Conservation (phyloP, 345 rosid species). For the Barbarea vulgaris region DNA sequence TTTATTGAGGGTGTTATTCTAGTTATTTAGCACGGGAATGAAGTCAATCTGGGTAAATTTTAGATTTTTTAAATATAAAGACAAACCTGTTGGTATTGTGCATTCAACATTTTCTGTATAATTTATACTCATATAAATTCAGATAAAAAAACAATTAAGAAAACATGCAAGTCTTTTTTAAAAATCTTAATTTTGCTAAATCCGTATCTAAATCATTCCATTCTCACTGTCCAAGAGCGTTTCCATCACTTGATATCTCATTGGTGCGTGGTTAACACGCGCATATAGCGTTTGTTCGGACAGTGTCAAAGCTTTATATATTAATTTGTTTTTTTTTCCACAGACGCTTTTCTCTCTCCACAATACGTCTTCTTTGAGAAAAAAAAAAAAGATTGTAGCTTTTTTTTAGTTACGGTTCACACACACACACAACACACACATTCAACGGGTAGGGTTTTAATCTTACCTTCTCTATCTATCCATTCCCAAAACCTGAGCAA, state of each 20-base stretch:
- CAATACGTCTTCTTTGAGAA: constrained; percentile 14
- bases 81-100: neutral
- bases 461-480: constrained; percentile 52
- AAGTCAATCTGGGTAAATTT: too few relatives aligned
- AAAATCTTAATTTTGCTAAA: constrained; percentile 17
- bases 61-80: too few relatives aligned
- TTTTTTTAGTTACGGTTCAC: constrained; percentile 45
- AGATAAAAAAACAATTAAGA: neutral
- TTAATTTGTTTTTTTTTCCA: constrained; percentile 22
- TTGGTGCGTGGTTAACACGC: neutral
- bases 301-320: constrained; percentile 19
- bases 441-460: constrained; percentile 64
- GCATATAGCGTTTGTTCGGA: constrained; percentile 15
- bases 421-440: constrained; percentile 41
- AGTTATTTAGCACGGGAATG: too few relatives aligned
- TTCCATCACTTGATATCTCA: neutral
- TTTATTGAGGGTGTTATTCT: too few relatives aligned
- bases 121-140: too few relatives aligned
- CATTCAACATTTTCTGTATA: neutral
- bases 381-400: constrained; percentile 17
- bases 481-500: constrained; percentile 40
- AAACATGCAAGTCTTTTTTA: neutral
- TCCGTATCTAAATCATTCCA: constrained; percentile 19
- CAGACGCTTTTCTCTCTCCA: constrained; percentile 28
- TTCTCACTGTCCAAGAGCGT: constrained; percentile 26